Evolutionary conservation across 352 stramenopile genomes (phyloP).

Genomic region (Globisporangium cystogenes): DNA sequence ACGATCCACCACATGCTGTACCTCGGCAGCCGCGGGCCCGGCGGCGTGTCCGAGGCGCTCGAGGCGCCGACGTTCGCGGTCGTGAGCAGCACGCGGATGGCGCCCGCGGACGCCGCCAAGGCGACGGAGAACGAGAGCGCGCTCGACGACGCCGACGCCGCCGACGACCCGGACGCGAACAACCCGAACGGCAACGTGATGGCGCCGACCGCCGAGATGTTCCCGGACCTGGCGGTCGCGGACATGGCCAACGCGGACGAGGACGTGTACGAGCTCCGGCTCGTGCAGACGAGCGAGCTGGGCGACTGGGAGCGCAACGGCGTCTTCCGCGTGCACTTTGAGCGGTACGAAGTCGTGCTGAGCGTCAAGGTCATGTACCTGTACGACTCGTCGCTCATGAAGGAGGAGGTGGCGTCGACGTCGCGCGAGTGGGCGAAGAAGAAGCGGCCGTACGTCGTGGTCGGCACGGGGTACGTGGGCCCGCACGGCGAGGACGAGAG

Average conservation of each 20-base stretch:
- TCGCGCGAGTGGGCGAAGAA: conserved; percentile 72
- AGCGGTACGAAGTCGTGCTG: conserved; percentile 81
- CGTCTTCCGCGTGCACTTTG: conserved; percentile 82
- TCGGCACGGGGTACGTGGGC: conserved; percentile 78
- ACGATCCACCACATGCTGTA: conserved; percentile 83
- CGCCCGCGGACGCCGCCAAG: conserved; percentile 45
- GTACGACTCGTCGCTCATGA: conserved; percentile 77
- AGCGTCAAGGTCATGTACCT: conserved; percentile 85
- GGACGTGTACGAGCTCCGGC: conserved; percentile 77
- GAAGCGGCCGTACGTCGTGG: conserved; percentile 77
- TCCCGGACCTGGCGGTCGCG: conserved; percentile 56
- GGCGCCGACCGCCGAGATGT: conserved; percentile 77
- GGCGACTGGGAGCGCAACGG: conserved; percentile 66
- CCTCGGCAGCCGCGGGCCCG: conserved; percentile 63
- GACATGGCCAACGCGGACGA: conserved; percentile 68
- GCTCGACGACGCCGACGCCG: conserved; percentile 36
- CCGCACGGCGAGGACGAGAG: conserved; percentile 86
- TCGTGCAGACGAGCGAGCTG: conserved; percentile 79
- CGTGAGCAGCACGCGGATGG: conserved; percentile 58
- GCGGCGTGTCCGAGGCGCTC: conserved; percentile 72
- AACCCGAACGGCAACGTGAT: conserved; percentile 61
- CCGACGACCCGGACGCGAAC: conserved; percentile 35
- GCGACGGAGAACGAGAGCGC: conserved; percentile 57
- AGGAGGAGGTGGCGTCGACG: conserved; percentile 55
- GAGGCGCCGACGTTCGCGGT: conserved; percentile 76